These are phyloP conservation scores for Oryza punctata DNA, from an alignment of 176 grass and related monocot genomes.

Conservation along the genomic window DNA sequence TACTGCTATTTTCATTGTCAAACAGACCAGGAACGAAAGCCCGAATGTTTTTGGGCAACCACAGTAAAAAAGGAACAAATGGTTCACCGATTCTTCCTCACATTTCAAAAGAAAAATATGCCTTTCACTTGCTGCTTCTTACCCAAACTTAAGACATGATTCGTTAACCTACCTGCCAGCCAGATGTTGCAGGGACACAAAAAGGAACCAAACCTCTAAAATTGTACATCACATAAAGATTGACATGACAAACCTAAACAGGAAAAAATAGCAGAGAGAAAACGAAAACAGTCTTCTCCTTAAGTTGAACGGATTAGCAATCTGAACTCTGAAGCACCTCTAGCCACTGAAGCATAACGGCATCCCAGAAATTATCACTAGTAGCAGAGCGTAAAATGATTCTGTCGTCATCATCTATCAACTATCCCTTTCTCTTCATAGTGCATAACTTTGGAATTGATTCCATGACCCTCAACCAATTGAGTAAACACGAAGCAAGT, in stretches of 20 bases:
- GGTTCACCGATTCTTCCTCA: not conserved
- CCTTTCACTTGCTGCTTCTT: not conserved
- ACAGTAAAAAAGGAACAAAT: no score
- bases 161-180: not conserved
- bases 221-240: not conserved
- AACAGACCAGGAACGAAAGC: not conserved
- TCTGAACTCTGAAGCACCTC: not conserved
- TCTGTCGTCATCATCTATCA: not conserved
- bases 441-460: slow-evolving; percentile 30
- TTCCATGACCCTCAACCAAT: slow-evolving; percentile 18
- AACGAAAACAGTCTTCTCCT: not conserved
- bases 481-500: not conserved
- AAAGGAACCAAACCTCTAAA: not conserved
- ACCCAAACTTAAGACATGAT: not conserved
- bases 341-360: not conserved
- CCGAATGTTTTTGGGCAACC: not conserved
- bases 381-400: not conserved
- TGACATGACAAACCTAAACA: not conserved
- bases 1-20: no score
- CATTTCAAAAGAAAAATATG: not conserved
- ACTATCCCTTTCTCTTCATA: slow-evolving; percentile 15
- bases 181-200: not conserved
- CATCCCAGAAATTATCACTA: not conserved
- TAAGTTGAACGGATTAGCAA: not conserved
- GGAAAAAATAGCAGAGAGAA: no score